These are phyloP conservation scores for Kwoniella dendrophila DNA, from an alignment of 768 basidiomycete genomes.

Conservation along the genomic window DNA sequence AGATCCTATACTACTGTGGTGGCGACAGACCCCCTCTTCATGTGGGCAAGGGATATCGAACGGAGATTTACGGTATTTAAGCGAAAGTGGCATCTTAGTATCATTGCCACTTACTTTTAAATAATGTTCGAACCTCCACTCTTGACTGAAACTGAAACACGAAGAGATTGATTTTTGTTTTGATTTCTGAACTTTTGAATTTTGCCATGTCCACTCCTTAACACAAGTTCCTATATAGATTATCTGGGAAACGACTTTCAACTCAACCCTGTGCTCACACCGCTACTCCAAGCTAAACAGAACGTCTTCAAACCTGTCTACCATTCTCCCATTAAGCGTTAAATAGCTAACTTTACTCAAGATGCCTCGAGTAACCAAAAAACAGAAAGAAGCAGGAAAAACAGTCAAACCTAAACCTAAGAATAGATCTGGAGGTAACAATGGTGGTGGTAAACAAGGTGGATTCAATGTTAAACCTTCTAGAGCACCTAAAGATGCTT, in stretches of 20 bases:
- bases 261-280: conserved; percentile 2
- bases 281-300: background rate
- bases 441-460: conserved; percentile 20
- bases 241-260: too few species aligned
- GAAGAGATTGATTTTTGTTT: too few species aligned
- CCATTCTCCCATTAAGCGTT: too few species aligned
- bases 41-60: background rate
- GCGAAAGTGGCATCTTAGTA: conserved; percentile 14
- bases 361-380: conserved; percentile 44
- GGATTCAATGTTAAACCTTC: conserved; percentile 56
- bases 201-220: too few species aligned
- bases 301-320: background rate
- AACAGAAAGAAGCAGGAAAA: conserved; percentile 36
- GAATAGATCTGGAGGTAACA: conserved; percentile 6
- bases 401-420: conserved; percentile 20
- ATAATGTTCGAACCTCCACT: background rate
- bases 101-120: conserved; percentile 13
- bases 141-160: too few species aligned
- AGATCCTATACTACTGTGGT: background rate
- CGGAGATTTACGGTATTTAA: conserved; percentile 1
- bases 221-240: too few species aligned
- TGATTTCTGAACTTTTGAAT: conserved; percentile 7
- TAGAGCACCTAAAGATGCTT: conserved; percentile 54
- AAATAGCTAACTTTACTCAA: too few species aligned
- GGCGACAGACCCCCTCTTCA: conserved; percentile 11